Evolutionary conservation across 176 grass and related monocot genomes (phyloP).

Genomic region (Puccinellia tenuiflora): DNA sequence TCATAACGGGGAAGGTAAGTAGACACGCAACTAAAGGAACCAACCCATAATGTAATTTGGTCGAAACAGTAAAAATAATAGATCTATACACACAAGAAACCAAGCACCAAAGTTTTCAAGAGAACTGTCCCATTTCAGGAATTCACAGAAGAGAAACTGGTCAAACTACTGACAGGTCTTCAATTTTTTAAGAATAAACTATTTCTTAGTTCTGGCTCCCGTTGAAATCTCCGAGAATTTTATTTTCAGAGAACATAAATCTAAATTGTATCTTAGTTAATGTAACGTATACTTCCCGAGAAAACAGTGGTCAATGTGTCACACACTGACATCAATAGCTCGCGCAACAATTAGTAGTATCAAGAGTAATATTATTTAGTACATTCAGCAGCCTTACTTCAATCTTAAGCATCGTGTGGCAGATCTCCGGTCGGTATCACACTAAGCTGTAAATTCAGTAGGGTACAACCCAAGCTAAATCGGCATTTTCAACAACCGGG

Average conservation of each 20-base stretch:
- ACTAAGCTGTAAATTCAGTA: not conserved
- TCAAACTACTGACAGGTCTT: not conserved
- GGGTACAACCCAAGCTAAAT: slow-evolving; percentile 19
- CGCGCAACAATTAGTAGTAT: not conserved
- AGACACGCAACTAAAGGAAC: not conserved
- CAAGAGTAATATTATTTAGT: not conserved
- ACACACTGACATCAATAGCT: not conserved
- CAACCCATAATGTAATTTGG: not conserved
- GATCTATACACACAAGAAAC: not conserved
- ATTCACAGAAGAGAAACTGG: not conserved
- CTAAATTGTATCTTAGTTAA: not conserved
- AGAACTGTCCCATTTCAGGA: not conserved
- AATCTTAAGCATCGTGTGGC: not conserved
- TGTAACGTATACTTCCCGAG: not conserved
- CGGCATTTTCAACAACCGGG: not conserved
- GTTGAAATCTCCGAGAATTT: not conserved
- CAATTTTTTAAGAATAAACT: not conserved
- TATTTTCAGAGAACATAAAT: not conserved
- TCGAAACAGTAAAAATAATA: not conserved
- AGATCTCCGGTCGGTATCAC: not conserved
- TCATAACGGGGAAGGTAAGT: not conserved
- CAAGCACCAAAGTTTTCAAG: not conserved
- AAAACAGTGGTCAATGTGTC: not conserved
- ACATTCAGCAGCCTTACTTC: not conserved
- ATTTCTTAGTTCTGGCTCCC: not conserved